phyloP scores from a whole-genome alignment of 2,329 filamentous ascomycete species.

The Bipolaris zeicola region DNA sequence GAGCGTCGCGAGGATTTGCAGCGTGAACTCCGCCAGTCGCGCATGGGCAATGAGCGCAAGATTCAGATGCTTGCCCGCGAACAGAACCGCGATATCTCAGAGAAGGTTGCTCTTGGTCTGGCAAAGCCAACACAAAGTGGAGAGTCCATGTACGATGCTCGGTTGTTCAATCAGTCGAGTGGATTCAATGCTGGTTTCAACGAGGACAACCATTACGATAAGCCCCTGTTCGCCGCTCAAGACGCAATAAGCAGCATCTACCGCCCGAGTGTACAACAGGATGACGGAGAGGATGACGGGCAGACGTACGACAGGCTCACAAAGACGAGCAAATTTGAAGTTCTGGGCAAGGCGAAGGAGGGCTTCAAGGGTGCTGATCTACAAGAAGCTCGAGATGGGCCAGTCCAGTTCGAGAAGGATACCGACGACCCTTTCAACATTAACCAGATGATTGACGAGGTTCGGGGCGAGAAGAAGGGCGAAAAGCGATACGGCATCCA shows the following conservation, averaged over 20 bases:
- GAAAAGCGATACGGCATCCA: conserved; percentile 81
- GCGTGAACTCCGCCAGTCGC: conserved; percentile 86
- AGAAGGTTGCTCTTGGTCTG: conserved; percentile 92
- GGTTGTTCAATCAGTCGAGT: conserved; percentile 91
- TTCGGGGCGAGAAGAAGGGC: conserved; percentile 61
- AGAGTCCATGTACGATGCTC: conserved; percentile 96
- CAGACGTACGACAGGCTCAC: conserved; percentile 86
- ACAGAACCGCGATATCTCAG: conserved; percentile 94
- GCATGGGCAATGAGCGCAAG: conserved; percentile 92
- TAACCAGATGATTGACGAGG: conserved; percentile 89
- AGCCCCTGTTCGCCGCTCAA: conserved; percentile 93
- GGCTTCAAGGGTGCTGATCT: conserved; percentile 89
- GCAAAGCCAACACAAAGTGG: conserved; percentile 92
- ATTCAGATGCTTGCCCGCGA: conserved; percentile 93
- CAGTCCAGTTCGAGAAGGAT: conserved; percentile 96
- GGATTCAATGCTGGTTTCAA: conserved; percentile 94
- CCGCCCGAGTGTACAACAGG: conserved; percentile 72
- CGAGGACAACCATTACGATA: conserved; percentile 96
- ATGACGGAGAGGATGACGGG: conserved; percentile 78
- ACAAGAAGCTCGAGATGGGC: conserved; percentile 83
- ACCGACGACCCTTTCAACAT: conserved; percentile 88
- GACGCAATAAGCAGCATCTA: conserved; percentile 96
- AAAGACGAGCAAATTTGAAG: conserved; percentile 84
- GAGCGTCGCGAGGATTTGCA: conserved; percentile 84
- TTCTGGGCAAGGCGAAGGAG: conserved; percentile 77